Evolutionary conservation across 768 basidiomycete genomes (phyloP).

Genomic region (Panellus pusillus): DNA sequence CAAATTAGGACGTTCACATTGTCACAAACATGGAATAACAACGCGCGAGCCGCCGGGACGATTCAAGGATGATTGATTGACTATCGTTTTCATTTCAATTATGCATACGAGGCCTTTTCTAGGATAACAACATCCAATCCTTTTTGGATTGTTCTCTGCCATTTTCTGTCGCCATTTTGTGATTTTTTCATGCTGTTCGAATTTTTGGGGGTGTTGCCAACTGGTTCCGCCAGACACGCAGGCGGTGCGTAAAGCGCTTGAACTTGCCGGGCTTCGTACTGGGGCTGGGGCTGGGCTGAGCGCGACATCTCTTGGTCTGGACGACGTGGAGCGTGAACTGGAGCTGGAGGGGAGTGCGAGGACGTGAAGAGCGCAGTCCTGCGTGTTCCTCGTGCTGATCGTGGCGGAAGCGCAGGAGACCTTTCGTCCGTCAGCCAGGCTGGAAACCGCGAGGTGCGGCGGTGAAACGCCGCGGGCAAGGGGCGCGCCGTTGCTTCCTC

Average conservation of each 20-base stretch:
- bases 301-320: not conserved
- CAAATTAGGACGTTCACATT: too few species aligned
- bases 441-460: not conserved
- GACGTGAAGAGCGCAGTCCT: not conserved
- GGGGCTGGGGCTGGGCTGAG: too few species aligned
- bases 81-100: too few species aligned
- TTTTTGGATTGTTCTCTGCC: too few species aligned
- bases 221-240: conserved; percentile 11
- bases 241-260: conserved; percentile 7
- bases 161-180: too few species aligned
- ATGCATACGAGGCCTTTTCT: too few species aligned
- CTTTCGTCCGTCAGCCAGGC: not conserved
- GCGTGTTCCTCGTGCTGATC: not conserved
- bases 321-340: not conserved
- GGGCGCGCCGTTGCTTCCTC: not conserved
- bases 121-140: too few species aligned
- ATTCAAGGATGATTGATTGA: too few species aligned
- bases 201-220: too few species aligned
- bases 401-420: not conserved
- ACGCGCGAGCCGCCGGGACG: too few species aligned
- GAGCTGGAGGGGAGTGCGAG: not conserved
- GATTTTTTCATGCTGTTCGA: too few species aligned
- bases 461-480: not conserved
- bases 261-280: not conserved
- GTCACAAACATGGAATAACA: too few species aligned